Conservation (phyloP, 441 rosid genomes). For the Aquilaria agallochum region DNA sequence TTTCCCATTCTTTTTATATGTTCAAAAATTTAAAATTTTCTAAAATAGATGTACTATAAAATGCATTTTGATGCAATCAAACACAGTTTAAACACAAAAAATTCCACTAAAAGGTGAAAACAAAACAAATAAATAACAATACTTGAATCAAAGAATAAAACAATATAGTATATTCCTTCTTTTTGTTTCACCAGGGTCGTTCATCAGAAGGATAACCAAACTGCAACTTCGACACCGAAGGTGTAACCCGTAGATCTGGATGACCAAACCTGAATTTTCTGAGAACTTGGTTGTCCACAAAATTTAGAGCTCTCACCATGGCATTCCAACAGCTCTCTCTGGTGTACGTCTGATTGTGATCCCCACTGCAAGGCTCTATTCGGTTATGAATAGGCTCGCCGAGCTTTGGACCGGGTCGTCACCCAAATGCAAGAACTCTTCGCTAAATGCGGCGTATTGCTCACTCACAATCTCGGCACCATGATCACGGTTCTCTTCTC, state of each 20-base stretch:
- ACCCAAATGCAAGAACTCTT: constrained; percentile 42
- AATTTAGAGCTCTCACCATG: constrained; percentile 74
- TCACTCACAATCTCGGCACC: constrained; percentile 80
- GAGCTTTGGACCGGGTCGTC: constrained; percentile 50
- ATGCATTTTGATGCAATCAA: too few relatives aligned
- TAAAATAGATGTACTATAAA: too few relatives aligned
- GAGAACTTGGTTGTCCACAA: constrained; percentile 85
- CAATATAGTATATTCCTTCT: too few relatives aligned
- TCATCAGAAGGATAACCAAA: constrained; percentile 72
- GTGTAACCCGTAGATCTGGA: constrained; percentile 48
- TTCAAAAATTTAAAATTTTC: too few relatives aligned
- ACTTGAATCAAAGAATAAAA: too few relatives aligned
- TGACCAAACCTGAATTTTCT: constrained; percentile 59
- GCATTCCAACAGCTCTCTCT: constrained; percentile 68
- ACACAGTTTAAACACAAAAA: too few relatives aligned
- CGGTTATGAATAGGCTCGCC: constrained; percentile 78
- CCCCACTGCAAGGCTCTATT: constrained; percentile 91
- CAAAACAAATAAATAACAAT: too few relatives aligned
- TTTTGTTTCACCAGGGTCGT: constrained; percentile 38
- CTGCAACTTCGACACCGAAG: constrained; percentile 44
- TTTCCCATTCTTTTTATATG: too few relatives aligned
- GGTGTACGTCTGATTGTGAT: constrained; percentile 49
- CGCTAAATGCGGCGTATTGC: constrained; percentile 56
- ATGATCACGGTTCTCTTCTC: too few relatives aligned
- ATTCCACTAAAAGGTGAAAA: too few relatives aligned